A percentile compares a stretch with the other conserved stretches of the same genome.
Conservation (phyloP, 129 eudicot genomes). For the Calendula officinalis region DNA sequence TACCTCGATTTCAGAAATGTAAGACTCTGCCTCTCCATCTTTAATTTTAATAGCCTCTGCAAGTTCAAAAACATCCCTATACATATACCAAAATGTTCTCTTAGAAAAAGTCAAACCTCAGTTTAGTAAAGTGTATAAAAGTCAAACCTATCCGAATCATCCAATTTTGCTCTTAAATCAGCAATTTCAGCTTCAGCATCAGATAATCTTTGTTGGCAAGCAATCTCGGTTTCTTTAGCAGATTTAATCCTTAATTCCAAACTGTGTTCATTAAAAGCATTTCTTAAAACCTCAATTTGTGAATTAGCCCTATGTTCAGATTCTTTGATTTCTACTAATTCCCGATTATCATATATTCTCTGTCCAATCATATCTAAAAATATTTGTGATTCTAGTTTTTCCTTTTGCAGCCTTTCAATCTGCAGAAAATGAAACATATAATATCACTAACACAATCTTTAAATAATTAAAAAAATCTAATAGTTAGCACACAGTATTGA, state of each 20-base stretch:
- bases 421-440: constrained; percentile 33
- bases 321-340: constrained; percentile 65
- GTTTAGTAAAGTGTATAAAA: constrained; percentile 5
- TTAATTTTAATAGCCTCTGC: constrained; percentile 82
- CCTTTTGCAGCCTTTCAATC: constrained; percentile 75
- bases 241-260: constrained; percentile 86
- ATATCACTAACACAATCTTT: too few relatives aligned
- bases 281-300: constrained; percentile 60
- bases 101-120: background rate
- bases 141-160: constrained; percentile 76
- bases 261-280: constrained; percentile 75
- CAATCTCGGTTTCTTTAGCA: constrained; percentile 94
- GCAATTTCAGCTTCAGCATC: constrained; percentile 89
- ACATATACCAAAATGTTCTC: constrained; percentile 12
- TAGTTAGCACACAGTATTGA: background rate
- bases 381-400: constrained; percentile 65
- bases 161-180: constrained; percentile 70
- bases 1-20: constrained; percentile 97
- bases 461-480: background rate
- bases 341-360: constrained; percentile 73
- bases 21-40: constrained; percentile 88
- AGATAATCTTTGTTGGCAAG: constrained; percentile 78
- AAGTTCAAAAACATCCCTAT: constrained; percentile 79
- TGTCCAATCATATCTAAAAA: constrained; percentile 81
- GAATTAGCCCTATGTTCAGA: constrained; percentile 75